Conservation (phyloP, 495 filamentous ascomycete species). For the Lophium mytilinum region DNA sequence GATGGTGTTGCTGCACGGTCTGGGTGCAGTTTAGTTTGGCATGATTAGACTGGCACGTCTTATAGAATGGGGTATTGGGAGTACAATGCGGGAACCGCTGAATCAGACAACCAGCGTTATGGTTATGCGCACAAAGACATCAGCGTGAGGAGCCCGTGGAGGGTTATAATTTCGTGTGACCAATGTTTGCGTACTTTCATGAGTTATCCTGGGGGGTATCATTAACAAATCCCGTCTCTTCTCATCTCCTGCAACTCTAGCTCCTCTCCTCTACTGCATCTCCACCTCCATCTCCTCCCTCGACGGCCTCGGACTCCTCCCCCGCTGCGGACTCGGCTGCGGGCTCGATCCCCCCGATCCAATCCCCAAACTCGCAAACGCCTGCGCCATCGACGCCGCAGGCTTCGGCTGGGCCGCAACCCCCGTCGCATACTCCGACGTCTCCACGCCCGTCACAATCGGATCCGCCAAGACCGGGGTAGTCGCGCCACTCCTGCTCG, state of each 20-base stretch:
- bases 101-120: no score
- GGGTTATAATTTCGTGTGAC: no score
- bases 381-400: conserved; percentile 4
- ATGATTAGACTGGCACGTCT: no score
- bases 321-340: background rate
- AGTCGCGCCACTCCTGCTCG: conserved; percentile 1
- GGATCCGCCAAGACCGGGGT: conserved; percentile 5
- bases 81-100: no score
- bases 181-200: no score
- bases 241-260: background rate
- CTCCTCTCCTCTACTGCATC: conserved; percentile 15
- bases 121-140: no score
- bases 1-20: no score
- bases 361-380: conserved; percentile 10
- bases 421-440: conserved; percentile 12
- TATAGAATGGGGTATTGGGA: no score
- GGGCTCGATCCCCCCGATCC: background rate
- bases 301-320: conserved; percentile 4
- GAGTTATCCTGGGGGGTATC: no score
- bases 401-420: conserved; percentile 12
- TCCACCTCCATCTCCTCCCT: conserved; percentile 24
- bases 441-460: conserved; percentile 19
- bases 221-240: background rate
- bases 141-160: no score
- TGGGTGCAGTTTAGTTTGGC: no score